Percentiles rank a stretch among this genome's conserved stretches.
phyloP scores from a whole-genome alignment of 192 early-diverging fungal species.

The Dispira simplex region DNA sequence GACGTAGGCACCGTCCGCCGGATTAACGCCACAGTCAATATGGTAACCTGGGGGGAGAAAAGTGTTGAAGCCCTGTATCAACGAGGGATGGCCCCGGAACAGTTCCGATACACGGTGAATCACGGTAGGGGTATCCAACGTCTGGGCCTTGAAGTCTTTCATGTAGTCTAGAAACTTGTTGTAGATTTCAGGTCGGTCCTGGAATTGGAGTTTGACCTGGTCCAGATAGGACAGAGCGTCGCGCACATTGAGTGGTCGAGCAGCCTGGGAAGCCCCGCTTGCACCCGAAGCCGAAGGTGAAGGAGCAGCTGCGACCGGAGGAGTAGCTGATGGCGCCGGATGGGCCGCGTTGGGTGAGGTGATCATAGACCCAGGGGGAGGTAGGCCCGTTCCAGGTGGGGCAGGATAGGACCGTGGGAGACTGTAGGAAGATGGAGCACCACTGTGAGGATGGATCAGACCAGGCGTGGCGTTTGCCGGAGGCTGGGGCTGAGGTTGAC shows the following conservation, averaged over 20 bases:
- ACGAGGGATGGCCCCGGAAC: slow-evolving; percentile 72
- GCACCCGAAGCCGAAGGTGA: not conserved
- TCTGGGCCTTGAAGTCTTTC: slow-evolving; percentile 98
- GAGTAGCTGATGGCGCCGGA: slow-evolving; percentile 12
- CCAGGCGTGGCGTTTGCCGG: not conserved
- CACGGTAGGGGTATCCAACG: slow-evolving; percentile 92
- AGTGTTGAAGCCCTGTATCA: slow-evolving; percentile 98
- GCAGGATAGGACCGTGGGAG: not conserved
- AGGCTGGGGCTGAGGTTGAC: no score
- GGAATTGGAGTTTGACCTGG: slow-evolving; percentile 86
- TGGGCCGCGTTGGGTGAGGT: slow-evolving; percentile 15
- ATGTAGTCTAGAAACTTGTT: slow-evolving; percentile 98
- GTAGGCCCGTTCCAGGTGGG: not conserved
- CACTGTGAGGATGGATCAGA: slow-evolving; percentile 7
- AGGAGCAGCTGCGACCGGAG: slow-evolving; percentile 4
- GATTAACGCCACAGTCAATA: slow-evolving; percentile 79
- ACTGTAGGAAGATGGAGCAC: not conserved
- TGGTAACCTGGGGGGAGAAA: slow-evolving; percentile 97
- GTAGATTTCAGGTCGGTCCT: slow-evolving; percentile 88
- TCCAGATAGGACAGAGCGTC: slow-evolving; percentile 96
- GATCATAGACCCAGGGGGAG: not conserved
- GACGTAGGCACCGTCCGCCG: slow-evolving; percentile 54
- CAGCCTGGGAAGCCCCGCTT: slow-evolving; percentile 8
- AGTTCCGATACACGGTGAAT: slow-evolving; percentile 94
- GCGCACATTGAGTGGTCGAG: slow-evolving; percentile 65